Evolutionary conservation across 257 asterid species (phyloP), one percentile per base, ranked within the genome.

Genomic region (Primulina tabacum): DNA sequence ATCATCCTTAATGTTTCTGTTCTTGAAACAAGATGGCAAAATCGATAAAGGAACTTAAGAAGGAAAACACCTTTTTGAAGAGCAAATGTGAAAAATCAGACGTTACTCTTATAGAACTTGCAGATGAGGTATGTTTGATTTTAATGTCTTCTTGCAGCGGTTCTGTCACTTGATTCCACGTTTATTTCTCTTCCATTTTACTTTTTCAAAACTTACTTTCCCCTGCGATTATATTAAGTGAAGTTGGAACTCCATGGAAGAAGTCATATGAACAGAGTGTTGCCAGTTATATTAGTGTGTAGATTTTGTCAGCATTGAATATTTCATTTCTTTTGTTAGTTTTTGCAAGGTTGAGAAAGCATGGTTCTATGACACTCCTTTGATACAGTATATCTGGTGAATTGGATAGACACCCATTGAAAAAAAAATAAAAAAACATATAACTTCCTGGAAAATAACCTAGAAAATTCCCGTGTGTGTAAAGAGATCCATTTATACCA

Each of bases 31-130:
- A 94, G 99, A 94, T 91, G 99, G 83, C 96, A 34, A 94, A 89
- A 79, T 88, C 99, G 7, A 81, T 85, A 53, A 94, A 94, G 85
- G 97, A 89, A 64, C 90, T 88, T 72, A 94, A 86, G 80, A 91
- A 89, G 83, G 99, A 94, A 82, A 94, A 94, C 71, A 60, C 82
- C 71, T 79, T 88, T 84, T 80, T 91, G 84, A 94, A 88, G 84
- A 82, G 89, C 84, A 91, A 91, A 82, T 81, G 85, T 57, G 91
- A 85, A 63, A 91, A 91, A 68, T 72, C 97, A 58, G 98, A 94
- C 74, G 71, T 94, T 66, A 80, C 98, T 76, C 95, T 91, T 56
- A 88, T 88, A 73, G 89, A 91, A 82, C 95, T 94, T 57, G 96
- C 92, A 56, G 92, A 89, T 32, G 98, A 94, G 97, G 99, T 91